These are phyloP conservation scores for Ajuga chamaepitys DNA, from an alignment of 257 asterid genomes.

Conservation along the genomic window DNA sequence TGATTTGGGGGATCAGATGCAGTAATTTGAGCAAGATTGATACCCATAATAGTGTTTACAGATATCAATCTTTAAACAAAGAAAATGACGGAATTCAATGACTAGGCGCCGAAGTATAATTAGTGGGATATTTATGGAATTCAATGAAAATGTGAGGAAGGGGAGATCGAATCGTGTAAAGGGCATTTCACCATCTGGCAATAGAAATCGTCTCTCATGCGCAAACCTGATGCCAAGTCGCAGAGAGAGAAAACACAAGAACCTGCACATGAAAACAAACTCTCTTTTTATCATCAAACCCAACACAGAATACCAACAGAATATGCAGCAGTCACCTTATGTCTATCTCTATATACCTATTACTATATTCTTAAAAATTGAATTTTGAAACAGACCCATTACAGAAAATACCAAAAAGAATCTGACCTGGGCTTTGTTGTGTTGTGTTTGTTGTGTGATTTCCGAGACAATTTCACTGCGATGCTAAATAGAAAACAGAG, in stretches of 20 bases:
- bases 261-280: slow-evolving; percentile 64
- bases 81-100: slow-evolving; percentile 27
- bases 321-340: slow-evolving; percentile 10
- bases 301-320: slow-evolving; percentile 26
- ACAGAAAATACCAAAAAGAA: slow-evolving; percentile 39
- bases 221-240: slow-evolving; percentile 48
- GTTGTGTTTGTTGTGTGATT: slow-evolving; percentile 26
- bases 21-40: slow-evolving; percentile 42
- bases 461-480: slow-evolving; percentile 30
- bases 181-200: slow-evolving; percentile 92
- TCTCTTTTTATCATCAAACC: slow-evolving; percentile 38
- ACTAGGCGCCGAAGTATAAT: slow-evolving; percentile 15
- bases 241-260: slow-evolving; percentile 25
- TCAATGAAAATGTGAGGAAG: slow-evolving; percentile 17
- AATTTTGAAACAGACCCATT: slow-evolving; percentile 35
- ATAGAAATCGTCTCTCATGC: slow-evolving; percentile 21
- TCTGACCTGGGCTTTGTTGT: slow-evolving; percentile 59
- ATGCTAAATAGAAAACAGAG: background rate
- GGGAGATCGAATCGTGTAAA: slow-evolving; percentile 41
- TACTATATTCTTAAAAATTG: slow-evolving; percentile 14
- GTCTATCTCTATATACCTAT: slow-evolving; percentile 9
- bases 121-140: slow-evolving; percentile 13
- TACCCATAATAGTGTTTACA: slow-evolving; percentile 49
- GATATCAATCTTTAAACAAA: slow-evolving; percentile 49
- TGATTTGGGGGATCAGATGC: slow-evolving; percentile 21